Conservation (phyloP, 106 monocot genomes). For the Posidonia australis region DNA sequence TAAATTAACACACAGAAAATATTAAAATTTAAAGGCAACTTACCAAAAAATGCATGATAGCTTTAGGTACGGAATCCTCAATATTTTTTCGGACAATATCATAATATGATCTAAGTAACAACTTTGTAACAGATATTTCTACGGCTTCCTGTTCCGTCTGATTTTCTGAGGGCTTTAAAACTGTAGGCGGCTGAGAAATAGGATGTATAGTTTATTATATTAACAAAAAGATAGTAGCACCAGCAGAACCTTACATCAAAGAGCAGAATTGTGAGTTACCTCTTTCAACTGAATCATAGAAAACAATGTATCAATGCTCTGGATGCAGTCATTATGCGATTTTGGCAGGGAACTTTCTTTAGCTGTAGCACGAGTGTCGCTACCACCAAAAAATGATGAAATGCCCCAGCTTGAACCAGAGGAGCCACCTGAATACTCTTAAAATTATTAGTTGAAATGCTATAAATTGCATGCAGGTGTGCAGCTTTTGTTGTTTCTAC, state of each 20-base stretch:
- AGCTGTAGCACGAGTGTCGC: constrained; percentile 45
- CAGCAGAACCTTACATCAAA: background rate
- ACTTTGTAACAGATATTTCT: constrained; percentile 80
- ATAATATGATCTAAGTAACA: constrained; percentile 86
- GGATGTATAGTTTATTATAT: background rate
- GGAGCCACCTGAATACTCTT: constrained; percentile 34
- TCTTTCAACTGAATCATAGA: constrained; percentile 76
- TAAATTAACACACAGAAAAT: too few species aligned
- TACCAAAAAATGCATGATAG: constrained; percentile 99
- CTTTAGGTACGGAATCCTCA: constrained; percentile 88
- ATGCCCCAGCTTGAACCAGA: constrained; percentile 74
- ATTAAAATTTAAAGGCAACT: background rate
- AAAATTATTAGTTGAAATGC: background rate
- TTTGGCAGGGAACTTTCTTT: constrained; percentile 43
- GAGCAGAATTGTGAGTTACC: constrained; percentile 22
- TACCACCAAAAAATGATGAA: constrained; percentile 72
- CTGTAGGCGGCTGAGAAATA: constrained; percentile 51
- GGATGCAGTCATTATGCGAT: constrained; percentile 18
- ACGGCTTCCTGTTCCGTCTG: constrained; percentile 70
- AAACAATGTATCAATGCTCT: constrained; percentile 37
- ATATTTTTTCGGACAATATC: constrained; percentile 93
- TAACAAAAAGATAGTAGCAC: background rate
- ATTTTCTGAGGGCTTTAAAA: constrained; percentile 77
- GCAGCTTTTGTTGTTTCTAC: too few species aligned
- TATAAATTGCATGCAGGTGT: too few species aligned